phyloP scores from a whole-genome alignment of 1,284 basidiomycete genomes.

The Ganoderma sinense region DNA sequence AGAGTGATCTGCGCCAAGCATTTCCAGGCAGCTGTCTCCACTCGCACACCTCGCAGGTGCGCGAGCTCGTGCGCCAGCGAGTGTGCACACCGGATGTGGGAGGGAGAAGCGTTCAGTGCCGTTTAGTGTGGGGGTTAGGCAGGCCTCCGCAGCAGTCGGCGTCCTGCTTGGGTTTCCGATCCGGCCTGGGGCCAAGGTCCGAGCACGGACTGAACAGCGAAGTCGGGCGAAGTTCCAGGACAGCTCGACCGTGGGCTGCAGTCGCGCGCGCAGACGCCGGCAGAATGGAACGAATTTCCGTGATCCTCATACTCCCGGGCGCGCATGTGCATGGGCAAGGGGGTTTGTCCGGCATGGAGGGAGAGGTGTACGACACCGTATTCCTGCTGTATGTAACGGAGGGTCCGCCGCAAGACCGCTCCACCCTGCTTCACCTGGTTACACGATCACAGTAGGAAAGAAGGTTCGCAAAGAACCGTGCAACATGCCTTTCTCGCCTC shows the following conservation, averaged over 20 bases:
- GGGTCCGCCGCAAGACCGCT: neutral
- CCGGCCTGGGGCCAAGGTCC: neutral
- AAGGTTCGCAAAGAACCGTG: neutral
- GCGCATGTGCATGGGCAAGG: neutral
- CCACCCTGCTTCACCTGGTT: neutral
- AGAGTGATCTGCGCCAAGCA: slow-evolving; percentile 17
- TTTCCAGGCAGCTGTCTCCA: neutral
- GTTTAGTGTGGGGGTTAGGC: neutral
- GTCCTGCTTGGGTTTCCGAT: neutral
- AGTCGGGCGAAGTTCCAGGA: slow-evolving; percentile 5
- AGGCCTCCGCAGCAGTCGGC: slow-evolving; percentile 2
- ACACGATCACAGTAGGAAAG: neutral
- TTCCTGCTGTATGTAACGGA: neutral
- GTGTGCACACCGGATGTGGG: neutral
- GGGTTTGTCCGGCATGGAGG: neutral
- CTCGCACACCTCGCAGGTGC: neutral
- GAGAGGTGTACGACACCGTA: neutral
- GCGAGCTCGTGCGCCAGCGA: too few species aligned
- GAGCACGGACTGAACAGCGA: slow-evolving; percentile 5
- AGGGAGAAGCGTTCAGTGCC: neutral
- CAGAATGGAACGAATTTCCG: neutral
- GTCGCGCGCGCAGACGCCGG: neutral
- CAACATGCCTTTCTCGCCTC: slow-evolving; percentile 6
- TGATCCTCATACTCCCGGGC: neutral
- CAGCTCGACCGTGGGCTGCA: slow-evolving; percentile 2